These are phyloP conservation scores for Podospora tetraspora DNA, from an alignment of 495 filamentous ascomycete genomes.

Conservation along the genomic window DNA sequence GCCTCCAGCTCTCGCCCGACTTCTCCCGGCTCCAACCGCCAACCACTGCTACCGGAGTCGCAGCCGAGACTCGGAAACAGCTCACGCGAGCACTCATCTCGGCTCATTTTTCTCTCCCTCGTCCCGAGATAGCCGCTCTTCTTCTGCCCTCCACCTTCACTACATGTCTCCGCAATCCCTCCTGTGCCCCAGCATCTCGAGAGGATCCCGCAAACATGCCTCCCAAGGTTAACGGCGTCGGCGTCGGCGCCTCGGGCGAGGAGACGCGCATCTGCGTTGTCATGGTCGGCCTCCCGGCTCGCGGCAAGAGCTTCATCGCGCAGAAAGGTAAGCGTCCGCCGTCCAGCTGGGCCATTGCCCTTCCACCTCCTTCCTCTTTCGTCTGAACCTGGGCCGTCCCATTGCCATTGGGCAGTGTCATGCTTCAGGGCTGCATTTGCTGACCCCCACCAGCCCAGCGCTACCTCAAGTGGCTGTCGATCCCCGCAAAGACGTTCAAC, in stretches of 20 bases:
- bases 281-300: conserved; percentile 93
- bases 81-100: conserved; percentile 29
- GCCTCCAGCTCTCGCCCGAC: neutral
- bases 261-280: conserved; percentile 96
- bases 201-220: conserved; percentile 32
- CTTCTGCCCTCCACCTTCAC: conserved; percentile 15
- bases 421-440: conserved; percentile 2
- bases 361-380: conserved; percentile 2
- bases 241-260: conserved; percentile 66
- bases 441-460: conserved; percentile 63
- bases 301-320: conserved; percentile 95
- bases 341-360: neutral
- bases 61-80: conserved; percentile 16
- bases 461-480: conserved; percentile 93
- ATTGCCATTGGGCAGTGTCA: neutral
- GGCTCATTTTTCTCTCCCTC: neutral
- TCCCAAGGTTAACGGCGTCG: conserved; percentile 43
- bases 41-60: neutral
- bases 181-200: conserved; percentile 7
- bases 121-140: neutral
- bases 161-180: conserved; percentile 30
- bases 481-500: conserved; percentile 90
- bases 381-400: neutral
- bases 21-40: conserved; percentile 8
- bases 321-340: conserved; percentile 69